Percentiles rank a stretch among this genome's conserved stretches.
These are phyloP conservation scores for Echinosophora koreensis DNA, from an alignment of 306 rosid species.

Conservation along the genomic window DNA sequence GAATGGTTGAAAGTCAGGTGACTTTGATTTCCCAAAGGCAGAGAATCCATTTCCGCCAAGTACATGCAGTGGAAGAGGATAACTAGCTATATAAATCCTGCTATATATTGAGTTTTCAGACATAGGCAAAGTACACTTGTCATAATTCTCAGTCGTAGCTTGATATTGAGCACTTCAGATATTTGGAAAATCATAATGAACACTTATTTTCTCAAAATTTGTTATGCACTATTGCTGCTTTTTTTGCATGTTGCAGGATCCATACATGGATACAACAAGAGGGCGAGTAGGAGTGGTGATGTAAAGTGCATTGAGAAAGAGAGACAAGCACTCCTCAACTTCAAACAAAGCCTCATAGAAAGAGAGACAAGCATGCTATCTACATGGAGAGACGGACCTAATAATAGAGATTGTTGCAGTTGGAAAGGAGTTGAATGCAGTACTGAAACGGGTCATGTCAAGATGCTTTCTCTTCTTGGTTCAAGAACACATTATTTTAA, in stretches of 20 bases:
- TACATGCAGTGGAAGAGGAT: no score
- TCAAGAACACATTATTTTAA: rapidly evolving
- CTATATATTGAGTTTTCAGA: no score
- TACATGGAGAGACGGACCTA: constrained; percentile 19
- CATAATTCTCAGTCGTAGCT: neutral
- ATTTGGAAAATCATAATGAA: no score
- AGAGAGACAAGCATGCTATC: constrained; percentile 14
- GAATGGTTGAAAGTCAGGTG: no score
- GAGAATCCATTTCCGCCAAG: no score
- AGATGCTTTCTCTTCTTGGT: constrained; percentile 25
- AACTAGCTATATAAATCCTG: no score
- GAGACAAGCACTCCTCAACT: constrained; percentile 35
- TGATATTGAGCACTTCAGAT: no score
- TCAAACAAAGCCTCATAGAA: neutral
- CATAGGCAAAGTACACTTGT: neutral
- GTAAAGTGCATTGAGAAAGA: neutral
- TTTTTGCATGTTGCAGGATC: neutral
- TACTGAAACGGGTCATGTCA: constrained; percentile 16
- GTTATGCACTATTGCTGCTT: neutral
- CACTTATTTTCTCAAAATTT: neutral
- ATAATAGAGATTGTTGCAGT: constrained; percentile 10
- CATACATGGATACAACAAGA: neutral
- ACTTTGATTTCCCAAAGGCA: no score
- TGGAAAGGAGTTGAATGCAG: constrained; percentile 37
- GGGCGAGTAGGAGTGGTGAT: neutral